Conservation (phyloP, 192 early-diverging fungal genomes). For the Funneliformis geosporum region DNA sequence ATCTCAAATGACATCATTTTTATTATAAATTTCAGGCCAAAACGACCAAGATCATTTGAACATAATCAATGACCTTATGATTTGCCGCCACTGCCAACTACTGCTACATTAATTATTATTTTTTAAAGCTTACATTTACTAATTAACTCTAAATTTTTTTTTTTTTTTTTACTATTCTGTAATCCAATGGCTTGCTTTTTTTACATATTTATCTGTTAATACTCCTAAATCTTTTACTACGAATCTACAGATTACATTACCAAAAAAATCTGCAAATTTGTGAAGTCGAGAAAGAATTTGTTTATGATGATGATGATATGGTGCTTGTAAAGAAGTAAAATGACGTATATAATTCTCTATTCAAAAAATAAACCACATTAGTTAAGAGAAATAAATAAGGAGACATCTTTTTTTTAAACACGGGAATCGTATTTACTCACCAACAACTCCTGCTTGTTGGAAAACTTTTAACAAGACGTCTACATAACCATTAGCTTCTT, state of each 20-base stretch:
- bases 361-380: slow-evolving; percentile 1
- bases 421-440: not conserved
- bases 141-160: not conserved
- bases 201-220: slow-evolving; percentile 49
- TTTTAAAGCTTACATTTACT: no score
- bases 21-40: no score
- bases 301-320: slow-evolving; percentile 39
- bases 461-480: slow-evolving; percentile 40
- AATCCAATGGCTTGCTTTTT: slow-evolving; percentile 46
- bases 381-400: not conserved
- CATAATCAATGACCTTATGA: no score
- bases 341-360: slow-evolving; percentile 39
- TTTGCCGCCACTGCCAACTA: not conserved
- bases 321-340: slow-evolving; percentile 38
- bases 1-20: no score
- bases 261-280: slow-evolving; percentile 44
- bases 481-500: slow-evolving; percentile 46
- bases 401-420: no score
- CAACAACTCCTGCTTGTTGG: slow-evolving; percentile 20
- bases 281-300: slow-evolving; percentile 41
- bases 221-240: slow-evolving; percentile 46
- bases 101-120: not conserved
- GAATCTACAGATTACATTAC: slow-evolving; percentile 48
- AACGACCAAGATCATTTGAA: no score
- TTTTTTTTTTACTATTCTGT: slow-evolving; percentile 32